Conservation (phyloP, 352 stramenopile genomes). For the Globisporangium paddicum region DNA sequence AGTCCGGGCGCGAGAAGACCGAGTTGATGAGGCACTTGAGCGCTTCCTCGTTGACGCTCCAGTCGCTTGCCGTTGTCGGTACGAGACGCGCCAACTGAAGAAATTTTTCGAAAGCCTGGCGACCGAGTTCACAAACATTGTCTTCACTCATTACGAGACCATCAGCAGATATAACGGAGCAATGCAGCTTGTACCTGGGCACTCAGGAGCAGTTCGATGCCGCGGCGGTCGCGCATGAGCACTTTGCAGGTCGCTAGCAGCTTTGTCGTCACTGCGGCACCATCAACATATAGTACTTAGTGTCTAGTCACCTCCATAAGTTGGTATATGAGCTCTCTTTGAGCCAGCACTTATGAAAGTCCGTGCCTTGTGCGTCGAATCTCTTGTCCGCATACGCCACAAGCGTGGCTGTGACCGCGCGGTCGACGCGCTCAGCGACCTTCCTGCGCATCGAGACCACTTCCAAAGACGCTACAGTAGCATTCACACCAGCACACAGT, state of each 20-base stretch:
- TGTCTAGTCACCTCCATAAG: no score
- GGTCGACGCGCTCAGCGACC: slow-evolving; percentile 12
- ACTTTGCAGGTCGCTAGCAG: slow-evolving; percentile 45
- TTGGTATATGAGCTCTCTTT: no score
- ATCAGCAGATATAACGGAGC: no score
- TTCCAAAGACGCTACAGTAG: slow-evolving; percentile 17
- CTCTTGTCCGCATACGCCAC: slow-evolving; percentile 3
- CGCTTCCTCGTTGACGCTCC: slow-evolving; percentile 36
- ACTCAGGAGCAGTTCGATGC: slow-evolving; percentile 51
- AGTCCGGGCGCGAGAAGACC: slow-evolving; percentile 52
- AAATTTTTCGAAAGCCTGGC: slow-evolving; percentile 35
- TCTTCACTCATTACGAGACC: no score
- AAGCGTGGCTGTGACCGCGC: slow-evolving; percentile 9
- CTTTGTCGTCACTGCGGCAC: slow-evolving; percentile 4
- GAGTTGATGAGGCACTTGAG: slow-evolving; percentile 73
- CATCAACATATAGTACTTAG: neutral
- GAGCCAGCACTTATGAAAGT: neutral
- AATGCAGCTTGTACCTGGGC: slow-evolving; percentile 20
- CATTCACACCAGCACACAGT: neutral
- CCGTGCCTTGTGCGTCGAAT: slow-evolving; percentile 19
- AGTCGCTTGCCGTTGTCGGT: slow-evolving; percentile 4
- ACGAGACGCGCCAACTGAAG: slow-evolving; percentile 19
- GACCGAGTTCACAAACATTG: neutral
- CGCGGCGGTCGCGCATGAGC: slow-evolving; percentile 63
- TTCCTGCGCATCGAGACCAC: slow-evolving; percentile 13